These are phyloP conservation scores for Sarcomyxa edulis DNA, from an alignment of 768 basidiomycete genomes.

Conservation along the genomic window DNA sequence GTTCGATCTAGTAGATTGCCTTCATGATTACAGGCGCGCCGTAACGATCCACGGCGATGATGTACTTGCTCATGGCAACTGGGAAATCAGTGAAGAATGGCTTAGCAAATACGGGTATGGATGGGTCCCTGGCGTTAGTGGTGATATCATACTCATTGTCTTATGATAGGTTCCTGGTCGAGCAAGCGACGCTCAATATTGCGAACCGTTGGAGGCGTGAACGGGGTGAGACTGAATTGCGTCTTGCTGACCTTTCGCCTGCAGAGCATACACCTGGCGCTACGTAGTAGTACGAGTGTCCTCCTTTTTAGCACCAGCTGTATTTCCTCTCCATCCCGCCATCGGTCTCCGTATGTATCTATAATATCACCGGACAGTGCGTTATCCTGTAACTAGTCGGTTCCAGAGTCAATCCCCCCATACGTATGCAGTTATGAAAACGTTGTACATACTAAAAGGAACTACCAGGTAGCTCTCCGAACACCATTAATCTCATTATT, in stretches of 20 bases:
- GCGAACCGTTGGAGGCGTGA: slow-evolving; percentile 88
- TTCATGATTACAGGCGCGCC: slow-evolving; percentile 64
- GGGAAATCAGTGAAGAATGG: slow-evolving; percentile 87
- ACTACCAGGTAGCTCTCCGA: slow-evolving; percentile 87
- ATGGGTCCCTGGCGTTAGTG: slow-evolving; percentile 6
- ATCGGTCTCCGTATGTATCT: too few relatives aligned
- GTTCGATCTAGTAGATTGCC: slow-evolving; percentile 75
- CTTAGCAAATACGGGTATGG: slow-evolving; percentile 78
- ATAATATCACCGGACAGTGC: too few relatives aligned
- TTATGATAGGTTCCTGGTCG: slow-evolving; percentile 65
- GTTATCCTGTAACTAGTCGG: too few relatives aligned
- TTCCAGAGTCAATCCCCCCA: too few relatives aligned
- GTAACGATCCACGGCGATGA: slow-evolving; percentile 87
- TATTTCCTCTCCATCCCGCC: too few relatives aligned
- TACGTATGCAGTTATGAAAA: slow-evolving; percentile 5
- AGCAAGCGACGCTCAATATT: slow-evolving; percentile 60
- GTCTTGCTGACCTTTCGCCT: slow-evolving; percentile 45
- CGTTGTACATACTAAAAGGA: not conserved
- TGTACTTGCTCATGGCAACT: slow-evolving; percentile 82
- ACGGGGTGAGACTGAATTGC: slow-evolving; percentile 71
- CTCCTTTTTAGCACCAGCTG: too few relatives aligned
- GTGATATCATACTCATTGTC: slow-evolving; percentile 4
- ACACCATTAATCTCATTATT: slow-evolving; percentile 83
- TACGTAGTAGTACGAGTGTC: too few relatives aligned
- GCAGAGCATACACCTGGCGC: slow-evolving; percentile 22